A percentile compares a stretch with the other conserved stretches of the same genome.
phyloP scores from a whole-genome alignment of 1,284 basidiomycete species.

The Cryptococcus hybrid region DNA sequence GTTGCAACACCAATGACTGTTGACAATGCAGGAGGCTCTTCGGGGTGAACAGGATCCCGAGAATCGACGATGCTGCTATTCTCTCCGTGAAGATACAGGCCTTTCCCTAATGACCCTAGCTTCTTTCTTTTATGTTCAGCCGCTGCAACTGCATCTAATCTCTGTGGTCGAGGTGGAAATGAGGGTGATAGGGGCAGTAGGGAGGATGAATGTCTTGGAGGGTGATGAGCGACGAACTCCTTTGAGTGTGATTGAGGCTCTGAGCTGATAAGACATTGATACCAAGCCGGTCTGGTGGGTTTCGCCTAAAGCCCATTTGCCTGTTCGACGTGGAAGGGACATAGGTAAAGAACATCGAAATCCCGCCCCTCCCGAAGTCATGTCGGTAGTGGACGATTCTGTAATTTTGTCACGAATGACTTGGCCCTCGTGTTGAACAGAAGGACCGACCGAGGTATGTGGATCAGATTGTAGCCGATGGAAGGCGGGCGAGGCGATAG shows the following conservation, averaged over 20 bases:
- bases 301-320: constrained; percentile 39
- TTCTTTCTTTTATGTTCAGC: constrained; percentile 9
- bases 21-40: constrained; percentile 1
- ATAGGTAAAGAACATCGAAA: constrained; percentile 20
- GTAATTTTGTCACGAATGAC: constrained; percentile 15
- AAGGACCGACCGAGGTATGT: too few relatives aligned
- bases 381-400: constrained; percentile 19
- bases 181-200: constrained; percentile 26
- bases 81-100: constrained; percentile 39
- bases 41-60: neutral
- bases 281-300: constrained; percentile 28
- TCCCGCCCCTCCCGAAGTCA: constrained; percentile 11
- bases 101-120: neutral
- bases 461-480: neutral
- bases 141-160: constrained; percentile 15
- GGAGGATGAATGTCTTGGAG: constrained; percentile 20
- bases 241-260: constrained; percentile 30
- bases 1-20: constrained; percentile 19
- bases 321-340: constrained; percentile 23
- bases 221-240: constrained; percentile 8
- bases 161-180: constrained; percentile 14
- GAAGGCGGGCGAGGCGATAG: constrained; percentile 16
- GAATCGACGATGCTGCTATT: constrained; percentile 27
- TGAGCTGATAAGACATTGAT: constrained; percentile 26
- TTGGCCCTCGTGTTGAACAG: neutral